Evolutionary conservation across 1,284 basidiomycete species (phyloP).

Genomic region (Ustilago loliicola): DNA sequence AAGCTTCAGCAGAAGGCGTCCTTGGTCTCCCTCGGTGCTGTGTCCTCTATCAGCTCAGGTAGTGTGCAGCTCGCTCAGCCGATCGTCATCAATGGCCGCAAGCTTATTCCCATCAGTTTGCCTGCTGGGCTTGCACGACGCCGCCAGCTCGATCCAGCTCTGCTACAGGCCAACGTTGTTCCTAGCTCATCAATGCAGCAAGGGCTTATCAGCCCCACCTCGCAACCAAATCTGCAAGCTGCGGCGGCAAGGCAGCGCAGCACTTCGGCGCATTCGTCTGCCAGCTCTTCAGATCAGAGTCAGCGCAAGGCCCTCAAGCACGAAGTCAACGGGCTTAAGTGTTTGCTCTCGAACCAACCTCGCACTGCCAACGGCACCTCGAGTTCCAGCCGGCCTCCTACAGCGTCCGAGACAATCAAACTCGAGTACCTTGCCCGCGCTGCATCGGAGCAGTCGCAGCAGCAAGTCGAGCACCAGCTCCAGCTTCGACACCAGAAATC

Average conservation of each 20-base stretch:
- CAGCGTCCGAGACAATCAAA: slow-evolving; percentile 51
- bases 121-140: slow-evolving; percentile 37
- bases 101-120: slow-evolving; percentile 47
- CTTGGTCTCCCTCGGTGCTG: slow-evolving; percentile 23
- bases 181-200: not conserved
- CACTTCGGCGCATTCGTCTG: slow-evolving; percentile 26
- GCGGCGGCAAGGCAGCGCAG: slow-evolving; percentile 17
- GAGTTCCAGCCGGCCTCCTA: slow-evolving; percentile 41
- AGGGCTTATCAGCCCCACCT: not conserved
- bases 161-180: slow-evolving; percentile 28
- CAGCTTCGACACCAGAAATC: slow-evolving; percentile 25
- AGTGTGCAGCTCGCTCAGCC: slow-evolving; percentile 34
- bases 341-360: slow-evolving; percentile 22
- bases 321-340: slow-evolving; percentile 1
- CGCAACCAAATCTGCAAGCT: not conserved
- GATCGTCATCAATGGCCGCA: slow-evolving; percentile 39
- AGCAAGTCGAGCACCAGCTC: not conserved
- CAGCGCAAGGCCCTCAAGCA: slow-evolving; percentile 3
- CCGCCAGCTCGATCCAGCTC: slow-evolving; percentile 31
- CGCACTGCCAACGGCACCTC: slow-evolving; percentile 8
- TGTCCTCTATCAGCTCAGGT: slow-evolving; percentile 28
- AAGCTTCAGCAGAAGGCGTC: slow-evolving; percentile 37
- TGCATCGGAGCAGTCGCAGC: slow-evolving; percentile 7
- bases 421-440: slow-evolving; percentile 42
- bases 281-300: slow-evolving; percentile 14